Percentiles rank a stretch among this genome's conserved stretches.
phyloP scores from a whole-genome alignment of 1,284 basidiomycete species.

The Gymnopus androsaceus region DNA sequence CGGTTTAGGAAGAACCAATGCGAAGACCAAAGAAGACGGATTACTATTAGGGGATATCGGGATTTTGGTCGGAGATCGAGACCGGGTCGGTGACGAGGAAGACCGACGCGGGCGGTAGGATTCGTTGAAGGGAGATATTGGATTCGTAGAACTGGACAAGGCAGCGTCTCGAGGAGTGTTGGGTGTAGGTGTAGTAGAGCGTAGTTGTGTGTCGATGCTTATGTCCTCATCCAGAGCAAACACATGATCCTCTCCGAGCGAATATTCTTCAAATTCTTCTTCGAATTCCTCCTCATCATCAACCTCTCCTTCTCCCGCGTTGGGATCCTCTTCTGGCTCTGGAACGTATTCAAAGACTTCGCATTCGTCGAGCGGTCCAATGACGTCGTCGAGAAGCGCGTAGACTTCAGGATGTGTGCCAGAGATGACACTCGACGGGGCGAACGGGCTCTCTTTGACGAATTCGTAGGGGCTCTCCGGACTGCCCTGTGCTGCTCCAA shows the following conservation, averaged over 20 bases:
- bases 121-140: constrained; percentile 5
- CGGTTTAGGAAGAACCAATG: constrained; percentile 98
- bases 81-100: constrained; percentile 30
- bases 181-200: not conserved
- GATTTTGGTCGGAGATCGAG: constrained; percentile 33
- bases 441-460: constrained; percentile 59
- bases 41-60: constrained; percentile 42
- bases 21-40: constrained; percentile 93
- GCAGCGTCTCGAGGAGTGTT: constrained; percentile 8
- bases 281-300: constrained; percentile 66
- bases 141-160: not conserved
- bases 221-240: constrained; percentile 78
- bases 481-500: constrained; percentile 37
- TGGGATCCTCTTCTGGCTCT: constrained; percentile 93
- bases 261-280: constrained; percentile 59
- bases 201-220: not conserved
- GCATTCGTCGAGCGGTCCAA: constrained; percentile 82
- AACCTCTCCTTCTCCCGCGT: constrained; percentile 81
- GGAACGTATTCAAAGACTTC: constrained; percentile 96
- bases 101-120: constrained; percentile 16
- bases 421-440: constrained; percentile 63
- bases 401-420: constrained; percentile 84
- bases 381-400: constrained; percentile 87
- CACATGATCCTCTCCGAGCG: constrained; percentile 62
- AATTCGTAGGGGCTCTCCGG: constrained; percentile 66